A percentile compares a stretch with the other conserved stretches of the same genome.
Evolutionary conservation across 2,329 filamentous ascomycete genomes (phyloP).

Genomic region (Talaromyces albobiverticillius): DNA sequence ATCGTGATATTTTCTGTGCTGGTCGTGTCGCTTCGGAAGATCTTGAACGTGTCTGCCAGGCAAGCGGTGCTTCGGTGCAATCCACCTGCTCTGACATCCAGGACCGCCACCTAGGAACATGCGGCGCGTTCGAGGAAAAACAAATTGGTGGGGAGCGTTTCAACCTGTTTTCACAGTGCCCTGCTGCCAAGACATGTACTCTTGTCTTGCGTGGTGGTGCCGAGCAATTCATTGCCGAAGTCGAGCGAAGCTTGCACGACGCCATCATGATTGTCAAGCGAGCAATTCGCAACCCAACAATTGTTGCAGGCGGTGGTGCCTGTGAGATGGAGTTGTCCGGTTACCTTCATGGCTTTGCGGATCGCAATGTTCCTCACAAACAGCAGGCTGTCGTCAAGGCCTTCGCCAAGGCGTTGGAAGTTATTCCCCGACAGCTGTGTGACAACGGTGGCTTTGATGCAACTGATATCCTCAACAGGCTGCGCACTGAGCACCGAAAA

Average conservation of each 20-base stretch:
- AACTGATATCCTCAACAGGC: slow-evolving; percentile 93
- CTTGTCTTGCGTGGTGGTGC: slow-evolving; percentile 91
- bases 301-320: slow-evolving; percentile 92
- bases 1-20: slow-evolving; percentile 97
- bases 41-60: slow-evolving; percentile 93
- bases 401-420: slow-evolving; percentile 94
- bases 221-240: slow-evolving; percentile 98
- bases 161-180: slow-evolving; percentile 98
- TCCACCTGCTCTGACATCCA: slow-evolving; percentile 96
- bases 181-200: slow-evolving; percentile 94
- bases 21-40: slow-evolving; percentile 88
- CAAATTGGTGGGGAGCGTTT: slow-evolving; percentile 97
- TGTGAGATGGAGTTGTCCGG: slow-evolving; percentile 95
- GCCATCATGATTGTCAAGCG: slow-evolving; percentile 99
- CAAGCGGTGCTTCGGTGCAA: slow-evolving; percentile 86
- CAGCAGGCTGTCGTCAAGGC: slow-evolving; percentile 97
- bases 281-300: slow-evolving; percentile 88
- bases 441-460: slow-evolving; percentile 98
- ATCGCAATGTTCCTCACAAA: slow-evolving; percentile 89
- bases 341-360: slow-evolving; percentile 87
- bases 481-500: slow-evolving; percentile 94
- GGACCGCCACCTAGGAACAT: slow-evolving; percentile 82
- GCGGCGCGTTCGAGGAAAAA: slow-evolving; percentile 86
- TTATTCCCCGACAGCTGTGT: slow-evolving; percentile 94
- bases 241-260: slow-evolving; percentile 95